These are phyloP conservation scores for Cucurbita maxima DNA, from an alignment of 306 rosid species.

Conservation along the genomic window DNA sequence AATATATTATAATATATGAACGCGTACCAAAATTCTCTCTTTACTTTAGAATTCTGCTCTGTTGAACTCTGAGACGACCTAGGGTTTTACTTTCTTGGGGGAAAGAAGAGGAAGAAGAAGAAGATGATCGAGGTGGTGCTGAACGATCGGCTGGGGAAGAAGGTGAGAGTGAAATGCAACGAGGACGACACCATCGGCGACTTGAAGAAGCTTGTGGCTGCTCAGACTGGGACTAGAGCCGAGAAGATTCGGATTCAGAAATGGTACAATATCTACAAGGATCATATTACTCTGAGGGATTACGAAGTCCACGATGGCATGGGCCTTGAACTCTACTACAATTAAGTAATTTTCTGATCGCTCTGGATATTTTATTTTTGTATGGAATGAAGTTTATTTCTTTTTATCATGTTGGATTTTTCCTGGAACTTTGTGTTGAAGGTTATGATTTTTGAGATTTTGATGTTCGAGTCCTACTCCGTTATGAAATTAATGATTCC, in stretches of 20 bases:
- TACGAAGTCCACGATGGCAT: constrained; percentile 89
- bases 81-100: neutral
- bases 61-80: neutral
- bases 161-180: constrained; percentile 88
- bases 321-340: constrained; percentile 97
- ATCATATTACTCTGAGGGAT: constrained; percentile 81
- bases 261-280: constrained; percentile 77
- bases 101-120: neutral
- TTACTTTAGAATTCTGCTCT: neutral
- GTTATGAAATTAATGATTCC: neutral
- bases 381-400: neutral
- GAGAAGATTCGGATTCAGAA: constrained; percentile 76
- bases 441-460: neutral
- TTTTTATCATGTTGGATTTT: neutral
- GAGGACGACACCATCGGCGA: constrained; percentile 88
- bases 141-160: constrained; percentile 84
- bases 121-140: constrained; percentile 93
- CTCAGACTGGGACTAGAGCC: constrained; percentile 78
- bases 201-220: constrained; percentile 85
- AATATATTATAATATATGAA: neutral
- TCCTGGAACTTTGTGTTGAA: neutral
- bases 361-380: no score
- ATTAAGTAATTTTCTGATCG: constrained; percentile 12
- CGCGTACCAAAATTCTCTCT: neutral
- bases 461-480: neutral